Base-by-base conservation (phyloP, 2,329 filamentous ascomycete species). In the Bipolaris oryzae region DNA sequence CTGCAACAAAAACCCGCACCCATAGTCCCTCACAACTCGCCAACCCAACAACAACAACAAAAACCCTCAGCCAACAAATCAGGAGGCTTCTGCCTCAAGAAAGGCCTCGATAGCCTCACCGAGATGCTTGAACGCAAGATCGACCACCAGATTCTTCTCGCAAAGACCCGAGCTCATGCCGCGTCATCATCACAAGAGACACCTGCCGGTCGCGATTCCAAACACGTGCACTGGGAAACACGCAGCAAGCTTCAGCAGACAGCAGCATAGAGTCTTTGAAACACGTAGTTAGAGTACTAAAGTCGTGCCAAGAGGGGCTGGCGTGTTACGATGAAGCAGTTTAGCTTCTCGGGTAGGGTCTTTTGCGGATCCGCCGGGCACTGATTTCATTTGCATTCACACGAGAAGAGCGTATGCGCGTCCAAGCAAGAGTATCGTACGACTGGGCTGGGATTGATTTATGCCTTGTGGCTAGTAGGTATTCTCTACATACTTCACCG, bases 81-180 rank as follows among this genome's bases (percentile, higher is more conserved):
- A 31, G 28, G 28, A 11, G 28, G 28, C 5, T 31, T 31, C 4
- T 39, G 20, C n/a, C 37, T 64, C n/a, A 56, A 11, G 11, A 63
- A 49, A 34, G 55, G 57, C n/a, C 42, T 64, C 11, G 55, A 62
- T 18, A 44, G 39, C 0, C 38, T 64, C 1, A 51, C 50, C 3
- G 50, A 25, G n/a, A 23, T 45, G 6, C 21, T 64, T 18, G 62
- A 63, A 46, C 53, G 50, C n/a, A 53, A 44, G 10, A 38, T 64
- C 44, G 62, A 64, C 44, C 44, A 47, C 42, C 60, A 64, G 18
- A 53, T 64, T n/a, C 20, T 63, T 7, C 41, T 21, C 37, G 60
- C 57, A n/a, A 60, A 64, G 42, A 49, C 57, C 16, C 55, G 55
- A 35, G 50, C 57, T 13, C 57, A 55, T 39, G 60, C 55, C 20